phyloP scores from a whole-genome alignment of 2,329 filamentous ascomycete genomes.

The Xylaria sp. region DNA sequence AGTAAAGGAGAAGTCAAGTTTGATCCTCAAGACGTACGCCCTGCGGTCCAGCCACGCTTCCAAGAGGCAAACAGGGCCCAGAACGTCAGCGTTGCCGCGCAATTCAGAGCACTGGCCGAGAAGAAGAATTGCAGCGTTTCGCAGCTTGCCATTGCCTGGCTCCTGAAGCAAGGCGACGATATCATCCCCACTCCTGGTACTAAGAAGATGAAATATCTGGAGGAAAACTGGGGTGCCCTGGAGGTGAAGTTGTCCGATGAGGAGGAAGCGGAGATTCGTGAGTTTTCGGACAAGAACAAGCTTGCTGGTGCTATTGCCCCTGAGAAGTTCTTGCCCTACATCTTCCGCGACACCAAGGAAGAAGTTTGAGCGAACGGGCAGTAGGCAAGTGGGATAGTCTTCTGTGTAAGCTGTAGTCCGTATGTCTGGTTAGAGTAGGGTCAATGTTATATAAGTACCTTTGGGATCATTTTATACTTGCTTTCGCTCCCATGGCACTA shows the following conservation, averaged over 20 bases:
- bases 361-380: too few relatives aligned
- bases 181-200: conserved; percentile 54
- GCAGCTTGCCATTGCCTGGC: conserved; percentile 68
- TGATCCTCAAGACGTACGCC: too few relatives aligned
- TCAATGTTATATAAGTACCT: too few relatives aligned
- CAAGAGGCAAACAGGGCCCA: too few relatives aligned
- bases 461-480: too few relatives aligned
- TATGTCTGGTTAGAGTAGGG: too few relatives aligned
- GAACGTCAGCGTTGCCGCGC: not conserved
- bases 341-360: too few relatives aligned
- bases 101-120: not conserved
- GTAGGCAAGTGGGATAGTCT: too few relatives aligned
- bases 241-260: not conserved
- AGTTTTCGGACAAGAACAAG: not conserved
- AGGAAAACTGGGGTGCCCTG: not conserved
- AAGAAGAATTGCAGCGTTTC: conserved; percentile 43
- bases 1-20: too few relatives aligned
- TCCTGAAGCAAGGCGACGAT: conserved; percentile 59
- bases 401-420: too few relatives aligned
- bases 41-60: not conserved
- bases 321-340: too few relatives aligned
- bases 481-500: too few relatives aligned
- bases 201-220: conserved; percentile 47
- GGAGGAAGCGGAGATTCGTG: not conserved
- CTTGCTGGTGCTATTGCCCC: not conserved